Percentiles rank a stretch among this genome's conserved stretches.
phyloP scores from a whole-genome alignment of 306 rosid species.

The Corylus americana region DNA sequence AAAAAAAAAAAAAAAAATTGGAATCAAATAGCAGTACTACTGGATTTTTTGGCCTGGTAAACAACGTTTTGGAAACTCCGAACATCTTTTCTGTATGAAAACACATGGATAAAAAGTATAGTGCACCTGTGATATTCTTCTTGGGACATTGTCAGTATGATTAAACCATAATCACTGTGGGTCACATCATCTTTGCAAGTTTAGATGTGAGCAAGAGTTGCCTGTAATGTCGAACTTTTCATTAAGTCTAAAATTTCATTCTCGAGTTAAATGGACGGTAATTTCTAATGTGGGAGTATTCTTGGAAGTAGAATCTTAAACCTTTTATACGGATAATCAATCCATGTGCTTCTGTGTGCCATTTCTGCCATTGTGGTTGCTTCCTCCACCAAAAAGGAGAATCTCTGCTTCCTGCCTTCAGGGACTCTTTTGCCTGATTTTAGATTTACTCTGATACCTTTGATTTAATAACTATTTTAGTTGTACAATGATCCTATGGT shows the following conservation, averaged over 20 bases:
- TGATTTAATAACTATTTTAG: neutral
- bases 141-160: neutral
- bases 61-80: no score
- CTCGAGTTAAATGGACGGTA: neutral
- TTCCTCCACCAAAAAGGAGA: constrained; percentile 4
- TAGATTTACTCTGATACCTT: neutral
- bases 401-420: constrained; percentile 11
- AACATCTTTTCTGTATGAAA: no score
- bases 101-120: no score
- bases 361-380: neutral
- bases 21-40: no score
- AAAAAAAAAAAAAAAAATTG: no score
- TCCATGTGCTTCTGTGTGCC: neutral
- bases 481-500: constrained; percentile 13
- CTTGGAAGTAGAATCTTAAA: neutral
- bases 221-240: neutral
- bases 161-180: neutral
- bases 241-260: neutral
- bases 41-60: no score
- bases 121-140: neutral
- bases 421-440: constrained; percentile 15
- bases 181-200: neutral
- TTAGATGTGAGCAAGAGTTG: neutral
- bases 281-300: neutral
- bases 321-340: neutral